Conservation (phyloP, 495 filamentous ascomycete genomes). For the Daldinia decipiens region DNA sequence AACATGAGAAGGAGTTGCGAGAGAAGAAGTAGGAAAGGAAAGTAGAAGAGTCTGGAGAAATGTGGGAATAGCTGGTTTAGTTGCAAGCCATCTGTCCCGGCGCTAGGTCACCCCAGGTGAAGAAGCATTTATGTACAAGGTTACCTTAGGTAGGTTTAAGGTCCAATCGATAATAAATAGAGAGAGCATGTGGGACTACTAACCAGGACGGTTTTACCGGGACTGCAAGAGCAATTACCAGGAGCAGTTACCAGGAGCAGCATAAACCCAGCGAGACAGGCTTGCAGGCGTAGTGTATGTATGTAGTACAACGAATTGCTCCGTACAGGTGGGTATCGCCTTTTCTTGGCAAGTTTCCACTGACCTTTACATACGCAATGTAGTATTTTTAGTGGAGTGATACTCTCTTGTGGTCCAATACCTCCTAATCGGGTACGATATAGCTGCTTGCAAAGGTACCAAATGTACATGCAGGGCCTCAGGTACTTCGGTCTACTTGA, state of each 20-base stretch:
- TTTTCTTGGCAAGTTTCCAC: constrained; percentile 43
- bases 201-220: background rate
- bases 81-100: constrained; percentile 36
- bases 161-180: constrained; percentile 38
- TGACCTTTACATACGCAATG: constrained; percentile 22
- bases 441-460: background rate
- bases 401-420: constrained; percentile 7
- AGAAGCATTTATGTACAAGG: constrained; percentile 24
- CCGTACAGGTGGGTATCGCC: constrained; percentile 41
- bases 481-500: constrained; percentile 34
- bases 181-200: constrained; percentile 25
- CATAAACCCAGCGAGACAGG: constrained; percentile 1
- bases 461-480: constrained; percentile 5
- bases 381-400: constrained; percentile 27
- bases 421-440: constrained; percentile 6
- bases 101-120: constrained; percentile 46
- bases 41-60: constrained; percentile 34
- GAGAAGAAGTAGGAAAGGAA: constrained; percentile 7
- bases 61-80: constrained; percentile 36
- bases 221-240: background rate
- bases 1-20: constrained; percentile 10
- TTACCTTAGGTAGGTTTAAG: constrained; percentile 24
- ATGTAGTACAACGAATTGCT: constrained; percentile 28
- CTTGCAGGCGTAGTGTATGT: background rate
- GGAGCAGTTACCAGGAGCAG: constrained; percentile 11